A percentile compares a stretch with the other conserved stretches of the same genome.
Conservation (phyloP, 23 red algal genomes). For the Agarophyton chilense region DNA sequence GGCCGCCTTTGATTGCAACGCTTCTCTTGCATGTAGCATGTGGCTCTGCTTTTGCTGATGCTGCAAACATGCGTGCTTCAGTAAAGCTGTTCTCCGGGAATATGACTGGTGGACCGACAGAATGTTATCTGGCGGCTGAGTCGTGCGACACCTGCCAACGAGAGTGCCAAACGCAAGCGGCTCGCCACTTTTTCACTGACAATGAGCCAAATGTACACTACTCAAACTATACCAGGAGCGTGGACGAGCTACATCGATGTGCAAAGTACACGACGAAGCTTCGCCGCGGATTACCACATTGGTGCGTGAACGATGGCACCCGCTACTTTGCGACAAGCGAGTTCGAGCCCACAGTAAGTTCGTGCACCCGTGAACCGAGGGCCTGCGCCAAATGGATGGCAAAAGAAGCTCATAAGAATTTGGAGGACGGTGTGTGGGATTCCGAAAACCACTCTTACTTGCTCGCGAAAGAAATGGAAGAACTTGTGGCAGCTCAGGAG, state of each 20-base stretch:
- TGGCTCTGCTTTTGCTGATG: background rate
- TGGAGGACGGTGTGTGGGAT: background rate
- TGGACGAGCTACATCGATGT: conserved; percentile 11
- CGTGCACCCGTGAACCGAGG: background rate
- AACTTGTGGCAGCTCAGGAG: background rate
- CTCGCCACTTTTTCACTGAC: background rate
- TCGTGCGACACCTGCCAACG: background rate
- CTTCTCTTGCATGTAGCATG: background rate
- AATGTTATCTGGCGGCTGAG: conserved; percentile 13
- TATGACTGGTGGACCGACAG: background rate
- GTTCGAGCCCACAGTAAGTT: conserved; percentile 5
- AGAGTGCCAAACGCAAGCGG: conserved; percentile 5
- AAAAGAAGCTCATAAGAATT: conserved; percentile 24
- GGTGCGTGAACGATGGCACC: conserved; percentile 52
- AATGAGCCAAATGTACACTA: background rate
- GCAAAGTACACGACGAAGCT: conserved; percentile 18
- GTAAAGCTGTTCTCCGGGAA: background rate
- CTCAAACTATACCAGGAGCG: background rate
- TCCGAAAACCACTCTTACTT: background rate
- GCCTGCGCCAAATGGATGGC: conserved; percentile 38
- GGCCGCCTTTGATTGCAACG: background rate
- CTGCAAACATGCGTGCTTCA: background rate
- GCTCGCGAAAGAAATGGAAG: conserved; percentile 19
- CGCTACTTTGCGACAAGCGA: conserved; percentile 22
- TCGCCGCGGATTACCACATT: conserved; percentile 23